Evolutionary conservation across 805 yeast genomes (phyloP), one percentile per base, ranked within the genome.

Genomic region (Metschnikowia lunata): DNA sequence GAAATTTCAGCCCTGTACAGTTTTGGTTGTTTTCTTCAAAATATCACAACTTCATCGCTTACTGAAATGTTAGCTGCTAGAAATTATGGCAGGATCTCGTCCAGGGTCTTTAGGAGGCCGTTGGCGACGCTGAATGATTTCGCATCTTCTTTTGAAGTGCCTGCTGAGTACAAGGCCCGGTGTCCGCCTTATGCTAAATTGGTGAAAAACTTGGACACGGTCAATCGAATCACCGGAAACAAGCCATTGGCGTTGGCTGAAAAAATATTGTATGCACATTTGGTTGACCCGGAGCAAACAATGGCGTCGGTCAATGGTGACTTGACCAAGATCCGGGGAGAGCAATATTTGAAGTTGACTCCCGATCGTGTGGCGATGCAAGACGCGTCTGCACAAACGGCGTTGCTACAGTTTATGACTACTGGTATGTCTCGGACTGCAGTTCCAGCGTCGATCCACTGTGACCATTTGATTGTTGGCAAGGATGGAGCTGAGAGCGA

Each of bases 371-470:
- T 93, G 38, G 99, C 99, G 26, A 91, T 95, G 95, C 99, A 93
- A 75, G 99, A 93, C 75, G 99, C 99, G n/a, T 87, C 97, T 29
- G 99, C 99, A 14, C 99, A 93, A 71, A 93, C 91, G 88, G 99
- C 99, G n/a, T 75, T 93, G 55, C 74, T 93, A 57, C 99, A 93
- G 71, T 93, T 93, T 73, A 93, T 93, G 96, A 88, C 97, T 42
- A 91, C 97, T 53, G 95, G 96, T 31, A 80, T 91, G 79, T 74
- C 85, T 40, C 67, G 79, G 31, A 91, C 96, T 14, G 85, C 86
- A 7, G 96, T 95, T 8, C 99, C 99, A 31, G 91, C 88, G 14
- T 87, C 97, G 7, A 91, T 93, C 51, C 99, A 93, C 69, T 93
- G 99, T 74, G 99, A 93, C 64, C 99, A 93, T 71, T 80, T 93